Evolutionary conservation across 2,329 filamentous ascomycete species (phyloP).

Genomic region (Fusarium coffeatum): DNA sequence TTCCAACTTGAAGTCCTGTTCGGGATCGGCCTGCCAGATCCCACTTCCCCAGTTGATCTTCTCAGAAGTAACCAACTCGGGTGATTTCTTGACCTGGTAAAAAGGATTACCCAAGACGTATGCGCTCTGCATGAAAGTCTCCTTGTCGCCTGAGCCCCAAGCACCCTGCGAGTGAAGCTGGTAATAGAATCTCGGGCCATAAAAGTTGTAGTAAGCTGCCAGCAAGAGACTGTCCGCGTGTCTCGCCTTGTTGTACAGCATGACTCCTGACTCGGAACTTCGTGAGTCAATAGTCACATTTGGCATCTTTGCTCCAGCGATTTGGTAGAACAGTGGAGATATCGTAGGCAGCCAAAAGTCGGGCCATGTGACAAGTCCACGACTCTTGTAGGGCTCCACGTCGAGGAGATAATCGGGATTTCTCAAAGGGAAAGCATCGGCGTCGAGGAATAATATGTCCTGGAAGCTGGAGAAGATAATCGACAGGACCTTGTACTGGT

Average conservation of each 20-base stretch:
- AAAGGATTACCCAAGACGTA: conserved; percentile 34
- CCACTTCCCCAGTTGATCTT: conserved; percentile 42
- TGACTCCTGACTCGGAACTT: conserved; percentile 38
- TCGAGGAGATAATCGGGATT: conserved; percentile 35
- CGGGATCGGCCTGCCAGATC: conserved; percentile 44
- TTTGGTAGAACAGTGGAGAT: conserved; percentile 40
- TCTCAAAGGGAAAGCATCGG: conserved; percentile 41
- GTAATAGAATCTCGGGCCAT: conserved; percentile 38
- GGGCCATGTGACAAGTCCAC: conserved; percentile 41
- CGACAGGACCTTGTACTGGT: conserved; percentile 40
- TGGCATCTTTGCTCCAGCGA: conserved; percentile 28
- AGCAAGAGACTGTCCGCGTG: conserved; percentile 42
- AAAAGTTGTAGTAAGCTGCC: conserved; percentile 44
- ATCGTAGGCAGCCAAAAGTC: conserved; percentile 45
- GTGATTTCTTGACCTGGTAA: conserved; percentile 34
- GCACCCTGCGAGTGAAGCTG: conserved; percentile 45
- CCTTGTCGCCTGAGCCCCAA: conserved; percentile 44
- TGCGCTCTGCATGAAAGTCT: conserved; percentile 41
- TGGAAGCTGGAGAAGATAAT: conserved; percentile 44
- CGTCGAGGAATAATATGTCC: conserved; percentile 39
- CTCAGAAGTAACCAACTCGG: conserved; percentile 18
- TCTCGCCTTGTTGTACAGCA: conserved; percentile 37
- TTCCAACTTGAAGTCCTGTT: conserved; percentile 36
- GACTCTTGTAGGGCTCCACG: conserved; percentile 34
- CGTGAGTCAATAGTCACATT: conserved; percentile 36